Percentiles rank a stretch among this genome's conserved stretches.
Evolutionary conservation across 192 early-diverging fungal species (phyloP).

Genomic region (Oehlia diaphana): DNA sequence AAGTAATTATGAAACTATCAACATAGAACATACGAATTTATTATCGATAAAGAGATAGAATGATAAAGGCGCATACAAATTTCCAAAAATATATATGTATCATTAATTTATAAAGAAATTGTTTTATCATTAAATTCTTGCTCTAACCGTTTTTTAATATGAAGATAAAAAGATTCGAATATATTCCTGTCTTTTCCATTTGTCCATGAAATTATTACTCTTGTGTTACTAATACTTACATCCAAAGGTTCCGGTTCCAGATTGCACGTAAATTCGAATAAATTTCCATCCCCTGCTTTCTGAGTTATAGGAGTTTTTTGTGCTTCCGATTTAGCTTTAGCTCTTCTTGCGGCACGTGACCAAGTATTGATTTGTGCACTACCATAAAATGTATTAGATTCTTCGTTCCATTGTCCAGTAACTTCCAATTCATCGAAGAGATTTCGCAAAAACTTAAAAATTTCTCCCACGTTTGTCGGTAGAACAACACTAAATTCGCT

Average conservation of each 20-base stretch:
- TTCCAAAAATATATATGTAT: no score
- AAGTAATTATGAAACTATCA: no score
- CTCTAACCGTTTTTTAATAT: slow-evolving; percentile 31
- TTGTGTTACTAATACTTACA: background rate
- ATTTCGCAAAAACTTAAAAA: slow-evolving; percentile 3
- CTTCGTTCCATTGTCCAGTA: slow-evolving; percentile 4
- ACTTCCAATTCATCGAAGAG: slow-evolving; percentile 29
- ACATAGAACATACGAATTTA: no score
- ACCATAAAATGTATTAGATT: background rate
- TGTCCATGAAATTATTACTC: slow-evolving; percentile 37
- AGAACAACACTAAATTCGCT: slow-evolving; percentile 22
- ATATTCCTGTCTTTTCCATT: slow-evolving; percentile 46
- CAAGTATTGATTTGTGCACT: slow-evolving; percentile 31
- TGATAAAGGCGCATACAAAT: no score
- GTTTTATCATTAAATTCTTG: slow-evolving; percentile 5
- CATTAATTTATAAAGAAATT: no score
- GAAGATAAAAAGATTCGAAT: slow-evolving; percentile 50
- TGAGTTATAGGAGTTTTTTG: background rate
- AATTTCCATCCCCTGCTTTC: background rate
- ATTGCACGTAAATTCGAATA: slow-evolving; percentile 27
- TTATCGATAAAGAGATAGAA: no score
- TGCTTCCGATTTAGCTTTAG: background rate
- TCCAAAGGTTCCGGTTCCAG: slow-evolving; percentile 20
- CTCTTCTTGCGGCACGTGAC: slow-evolving; percentile 36
- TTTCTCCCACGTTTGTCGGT: background rate